Percentiles rank a stretch among this genome's conserved stretches.
Conservation (phyloP, 441 rosid genomes). For the Gossypium aridum region DNA sequence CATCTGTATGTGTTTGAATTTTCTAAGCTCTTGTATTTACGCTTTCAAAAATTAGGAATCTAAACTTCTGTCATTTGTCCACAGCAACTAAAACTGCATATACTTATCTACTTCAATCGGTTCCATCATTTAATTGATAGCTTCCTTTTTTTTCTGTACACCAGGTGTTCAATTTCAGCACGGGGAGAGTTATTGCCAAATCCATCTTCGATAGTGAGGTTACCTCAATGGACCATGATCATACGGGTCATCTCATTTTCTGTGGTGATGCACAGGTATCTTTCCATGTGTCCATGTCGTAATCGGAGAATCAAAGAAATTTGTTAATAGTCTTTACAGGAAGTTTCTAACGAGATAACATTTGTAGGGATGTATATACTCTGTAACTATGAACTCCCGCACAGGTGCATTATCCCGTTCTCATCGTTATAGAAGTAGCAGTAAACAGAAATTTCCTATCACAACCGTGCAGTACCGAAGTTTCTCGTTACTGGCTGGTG, state of each 20-base stretch:
- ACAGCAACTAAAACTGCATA: background rate
- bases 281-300: background rate
- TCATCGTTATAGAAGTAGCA: constrained; percentile 62
- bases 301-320: constrained; percentile 1
- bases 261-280: constrained; percentile 86
- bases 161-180: constrained; percentile 95
- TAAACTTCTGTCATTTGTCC: background rate
- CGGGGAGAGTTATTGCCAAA: constrained; percentile 73
- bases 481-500: constrained; percentile 85
- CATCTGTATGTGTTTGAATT: background rate
- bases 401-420: constrained; percentile 77
- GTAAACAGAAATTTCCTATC: constrained; percentile 68
- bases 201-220: constrained; percentile 50
- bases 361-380: constrained; percentile 76
- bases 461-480: constrained; percentile 88
- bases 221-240: constrained; percentile 94
- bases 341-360: constrained; percentile 9
- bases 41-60: background rate
- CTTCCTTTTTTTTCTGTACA: constrained; percentile 15
- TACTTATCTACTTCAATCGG: background rate
- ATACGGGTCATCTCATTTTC: constrained; percentile 88
- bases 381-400: constrained; percentile 75
- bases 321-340: background rate
- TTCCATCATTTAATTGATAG: constrained; percentile 17
- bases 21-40: background rate